Conservation (phyloP, 108 stramenopile species). For the Schizochytrium sp. region DNA sequence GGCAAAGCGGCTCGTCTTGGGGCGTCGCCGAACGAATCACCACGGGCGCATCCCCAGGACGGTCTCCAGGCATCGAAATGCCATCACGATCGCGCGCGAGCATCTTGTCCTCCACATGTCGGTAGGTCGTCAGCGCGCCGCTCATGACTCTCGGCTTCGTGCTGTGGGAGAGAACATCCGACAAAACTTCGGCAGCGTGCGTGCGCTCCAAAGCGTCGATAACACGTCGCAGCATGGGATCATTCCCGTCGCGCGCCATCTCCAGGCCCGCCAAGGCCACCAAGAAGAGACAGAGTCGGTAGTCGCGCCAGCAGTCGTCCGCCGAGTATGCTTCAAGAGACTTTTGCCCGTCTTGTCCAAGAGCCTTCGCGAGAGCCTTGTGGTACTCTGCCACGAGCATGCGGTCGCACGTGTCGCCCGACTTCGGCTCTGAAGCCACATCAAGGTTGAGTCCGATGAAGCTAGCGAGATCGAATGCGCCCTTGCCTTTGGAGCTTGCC, state of each 20-base stretch:
- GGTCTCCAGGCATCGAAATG: not conserved
- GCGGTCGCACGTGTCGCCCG: not conserved
- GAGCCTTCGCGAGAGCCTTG: not conserved
- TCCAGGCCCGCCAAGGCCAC: not conserved
- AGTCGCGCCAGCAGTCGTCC: slow-evolving; percentile 14
- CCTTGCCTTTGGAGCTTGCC: not conserved
- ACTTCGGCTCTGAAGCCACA: not conserved
- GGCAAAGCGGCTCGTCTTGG: not conserved
- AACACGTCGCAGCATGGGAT: not conserved
- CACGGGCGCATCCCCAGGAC: not conserved
- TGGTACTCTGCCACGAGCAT: not conserved
- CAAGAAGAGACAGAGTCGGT: not conserved
- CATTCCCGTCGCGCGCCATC: too few relatives aligned
- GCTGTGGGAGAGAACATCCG: not conserved
- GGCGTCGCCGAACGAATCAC: not conserved
- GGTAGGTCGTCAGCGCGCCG: not conserved
- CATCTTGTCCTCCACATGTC: not conserved
- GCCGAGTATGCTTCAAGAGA: not conserved
- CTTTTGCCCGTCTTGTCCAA: not conserved
- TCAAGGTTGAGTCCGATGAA: not conserved
- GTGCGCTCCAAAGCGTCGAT: not conserved
- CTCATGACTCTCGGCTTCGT: not conserved
- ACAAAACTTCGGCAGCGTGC: not conserved
- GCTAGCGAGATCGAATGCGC: not conserved
- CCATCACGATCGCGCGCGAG: not conserved